These are phyloP conservation scores for Neoboletus brunneissimus DNA, from an alignment of 768 basidiomycete species.

Conservation along the genomic window DNA sequence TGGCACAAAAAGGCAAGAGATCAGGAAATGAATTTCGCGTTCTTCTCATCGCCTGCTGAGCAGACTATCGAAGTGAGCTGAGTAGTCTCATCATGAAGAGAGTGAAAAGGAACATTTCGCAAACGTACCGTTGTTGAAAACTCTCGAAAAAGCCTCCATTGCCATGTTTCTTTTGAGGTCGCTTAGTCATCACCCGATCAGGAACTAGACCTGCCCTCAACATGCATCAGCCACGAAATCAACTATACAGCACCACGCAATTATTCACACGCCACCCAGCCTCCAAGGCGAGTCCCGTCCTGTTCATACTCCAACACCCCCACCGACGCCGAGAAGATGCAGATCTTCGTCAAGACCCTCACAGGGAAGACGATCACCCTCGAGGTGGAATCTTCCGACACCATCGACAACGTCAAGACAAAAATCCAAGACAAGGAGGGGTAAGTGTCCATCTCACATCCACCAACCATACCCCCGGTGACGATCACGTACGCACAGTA, in stretches of 20 bases:
- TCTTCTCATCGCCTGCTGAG: slow-evolving; percentile 52
- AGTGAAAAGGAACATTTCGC: neutral
- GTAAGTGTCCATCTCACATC: slow-evolving; percentile 28
- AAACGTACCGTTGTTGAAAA: slow-evolving; percentile 7
- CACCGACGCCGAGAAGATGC: slow-evolving; percentile 40
- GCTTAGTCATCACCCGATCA: neutral
- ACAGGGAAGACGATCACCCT: slow-evolving; percentile 45
- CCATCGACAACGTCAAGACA: slow-evolving; percentile 29
- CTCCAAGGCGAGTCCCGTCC: neutral
- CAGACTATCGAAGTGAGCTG: slow-evolving; percentile 66
- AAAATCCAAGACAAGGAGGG: slow-evolving; percentile 67
- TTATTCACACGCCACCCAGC: slow-evolving; percentile 17
- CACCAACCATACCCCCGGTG: neutral
- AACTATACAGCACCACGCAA: slow-evolving; percentile 30
- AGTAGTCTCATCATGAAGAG: slow-evolving; percentile 41
- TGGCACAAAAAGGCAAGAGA: slow-evolving; percentile 2
- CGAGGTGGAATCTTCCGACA: slow-evolving; percentile 30
- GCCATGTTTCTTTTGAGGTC: neutral
- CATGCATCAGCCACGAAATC: slow-evolving; percentile 20
- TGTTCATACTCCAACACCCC: neutral
- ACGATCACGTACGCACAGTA: slow-evolving; percentile 33
- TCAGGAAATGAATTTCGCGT: slow-evolving; percentile 43
- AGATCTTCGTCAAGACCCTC: slow-evolving; percentile 86
- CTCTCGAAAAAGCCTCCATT: neutral
- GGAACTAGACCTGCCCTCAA: slow-evolving; percentile 24